These are phyloP conservation scores for Brassica juncea DNA, from an alignment of 345 rosid species.

Conservation along the genomic window DNA sequence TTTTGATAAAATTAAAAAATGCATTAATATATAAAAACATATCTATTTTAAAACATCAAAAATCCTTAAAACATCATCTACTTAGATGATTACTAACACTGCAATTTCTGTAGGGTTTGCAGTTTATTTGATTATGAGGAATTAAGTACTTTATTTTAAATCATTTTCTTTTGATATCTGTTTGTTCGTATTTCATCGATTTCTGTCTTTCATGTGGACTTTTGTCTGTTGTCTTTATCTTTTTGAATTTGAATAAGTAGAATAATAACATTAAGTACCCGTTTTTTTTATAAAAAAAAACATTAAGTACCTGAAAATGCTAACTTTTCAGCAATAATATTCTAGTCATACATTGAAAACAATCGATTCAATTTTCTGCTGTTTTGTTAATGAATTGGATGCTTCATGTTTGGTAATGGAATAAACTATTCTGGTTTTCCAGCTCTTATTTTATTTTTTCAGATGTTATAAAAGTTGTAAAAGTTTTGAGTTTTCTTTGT, in stretches of 20 bases:
- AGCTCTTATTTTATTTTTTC: neutral
- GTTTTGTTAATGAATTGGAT: neutral
- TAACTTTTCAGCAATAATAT: conserved; percentile 8
- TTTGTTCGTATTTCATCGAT: neutral
- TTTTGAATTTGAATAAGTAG: conserved; percentile 14
- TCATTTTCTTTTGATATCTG: neutral
- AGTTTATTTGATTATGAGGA: conserved; percentile 9
- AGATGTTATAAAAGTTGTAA: neutral
- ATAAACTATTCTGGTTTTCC: neutral
- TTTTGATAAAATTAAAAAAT: no score
- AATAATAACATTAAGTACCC: neutral
- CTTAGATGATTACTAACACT: neutral
- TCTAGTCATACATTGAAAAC: neutral
- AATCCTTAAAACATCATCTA: no score
- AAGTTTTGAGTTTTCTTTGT: neutral
- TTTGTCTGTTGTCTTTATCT: conserved; percentile 20
- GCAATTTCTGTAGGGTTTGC: conserved; percentile 18
- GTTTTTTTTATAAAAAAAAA: neutral
- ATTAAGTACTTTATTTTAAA: neutral
- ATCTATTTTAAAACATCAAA: no score
- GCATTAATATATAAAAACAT: no score
- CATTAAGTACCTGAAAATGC: neutral
- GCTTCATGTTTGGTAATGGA: neutral
- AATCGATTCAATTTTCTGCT: neutral
- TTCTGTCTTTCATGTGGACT: conserved; percentile 27